Evolutionary conservation across 2,329 filamentous ascomycete species (phyloP), one percentile per base, ranked within the genome.

Genomic region (Exophiala xenobiotica): DNA sequence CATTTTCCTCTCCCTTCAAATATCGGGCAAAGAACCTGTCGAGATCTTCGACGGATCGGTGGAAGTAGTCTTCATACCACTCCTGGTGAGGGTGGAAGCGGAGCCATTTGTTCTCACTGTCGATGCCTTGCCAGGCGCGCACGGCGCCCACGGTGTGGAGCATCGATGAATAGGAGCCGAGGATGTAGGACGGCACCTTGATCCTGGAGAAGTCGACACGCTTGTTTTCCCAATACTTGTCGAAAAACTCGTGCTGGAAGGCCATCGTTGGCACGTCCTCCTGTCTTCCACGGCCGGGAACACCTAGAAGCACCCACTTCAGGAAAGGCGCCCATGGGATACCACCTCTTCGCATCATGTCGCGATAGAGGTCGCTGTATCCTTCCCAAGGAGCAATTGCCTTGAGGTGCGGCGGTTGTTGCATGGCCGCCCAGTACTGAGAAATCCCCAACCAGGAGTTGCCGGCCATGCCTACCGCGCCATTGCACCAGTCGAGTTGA

Each of bases 381-480:
- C 72, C 75, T 59, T 79, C 76, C 75, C 74, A 76, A 31, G 66
- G 77, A 1, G 73, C 74, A 31, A 78, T 74, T 0, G 68, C 67
- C n/a, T 67, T 66, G 3, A 76, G 64, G 11, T 65, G 67, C 1
- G 73, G 74, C 6, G 74, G 74, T 9, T 67, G 62, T 37, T 68
- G 31, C 1, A 71, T 64, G 0, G 72, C 74, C 5, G 74, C 66
- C 47, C 70, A 70, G 67, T 70, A 72, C 51, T 76, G 73, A 5
- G 66, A 63, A 26, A 66, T 72, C 0, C 71, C 73, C 4, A 76
- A 65, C 3, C 66, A 64, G 0, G 70, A 73, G 49, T 76, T 76
- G 0, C 74, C 74, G 0, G 70, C 68, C 61, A 75, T 67, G 7
- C 68, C 71, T 8, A 75, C 62, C 3, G 57, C 63, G 6, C 73